Evolutionary conservation across 306 rosid species (phyloP).

Genomic region (Cicer chorassanicum): DNA sequence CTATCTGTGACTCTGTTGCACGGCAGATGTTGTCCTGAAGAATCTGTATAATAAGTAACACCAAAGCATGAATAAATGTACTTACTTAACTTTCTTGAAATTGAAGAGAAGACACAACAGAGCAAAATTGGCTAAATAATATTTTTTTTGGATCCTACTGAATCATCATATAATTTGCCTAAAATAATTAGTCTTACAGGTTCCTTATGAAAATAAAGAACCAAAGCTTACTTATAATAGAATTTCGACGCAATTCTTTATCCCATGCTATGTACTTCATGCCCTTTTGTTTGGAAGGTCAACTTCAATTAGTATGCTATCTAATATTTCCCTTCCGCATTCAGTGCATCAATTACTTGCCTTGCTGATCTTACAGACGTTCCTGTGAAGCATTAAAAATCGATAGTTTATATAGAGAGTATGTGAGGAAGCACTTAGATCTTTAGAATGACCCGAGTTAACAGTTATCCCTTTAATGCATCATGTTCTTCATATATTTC

Average conservation of each 20-base stretch:
- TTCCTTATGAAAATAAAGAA: slow-evolving; percentile 32
- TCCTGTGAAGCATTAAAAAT: slow-evolving; percentile 59
- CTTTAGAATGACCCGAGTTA: too few relatives aligned
- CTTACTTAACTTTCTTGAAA: slow-evolving; percentile 28
- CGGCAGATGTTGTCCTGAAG: slow-evolving; percentile 29
- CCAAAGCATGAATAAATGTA: not conserved
- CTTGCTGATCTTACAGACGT: slow-evolving; percentile 80
- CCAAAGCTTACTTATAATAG: slow-evolving; percentile 80
- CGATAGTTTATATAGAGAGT: slow-evolving; percentile 20
- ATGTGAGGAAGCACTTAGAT: not conserved
- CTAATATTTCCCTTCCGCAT: slow-evolving; percentile 89
- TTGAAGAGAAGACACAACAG: not conserved
- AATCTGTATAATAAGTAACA: slow-evolving; percentile 34
- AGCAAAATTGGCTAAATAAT: slow-evolving; percentile 34
- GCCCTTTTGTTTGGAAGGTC: slow-evolving; percentile 91
- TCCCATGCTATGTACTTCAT: slow-evolving; percentile 85
- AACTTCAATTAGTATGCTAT: slow-evolving; percentile 86
- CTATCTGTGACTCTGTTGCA: slow-evolving; percentile 23
- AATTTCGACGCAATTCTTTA: slow-evolving; percentile 76
- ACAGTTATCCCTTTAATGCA: too few relatives aligned
- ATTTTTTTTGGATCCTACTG: not conserved
- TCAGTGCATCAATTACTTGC: slow-evolving; percentile 93
- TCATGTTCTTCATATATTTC: slow-evolving; percentile 6
- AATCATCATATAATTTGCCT: slow-evolving; percentile 11
- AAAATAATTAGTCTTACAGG: slow-evolving; percentile 8